Evolutionary conservation across 2,329 filamentous ascomycete genomes (phyloP).

Genomic region (Cercospora zeae-maydis): DNA sequence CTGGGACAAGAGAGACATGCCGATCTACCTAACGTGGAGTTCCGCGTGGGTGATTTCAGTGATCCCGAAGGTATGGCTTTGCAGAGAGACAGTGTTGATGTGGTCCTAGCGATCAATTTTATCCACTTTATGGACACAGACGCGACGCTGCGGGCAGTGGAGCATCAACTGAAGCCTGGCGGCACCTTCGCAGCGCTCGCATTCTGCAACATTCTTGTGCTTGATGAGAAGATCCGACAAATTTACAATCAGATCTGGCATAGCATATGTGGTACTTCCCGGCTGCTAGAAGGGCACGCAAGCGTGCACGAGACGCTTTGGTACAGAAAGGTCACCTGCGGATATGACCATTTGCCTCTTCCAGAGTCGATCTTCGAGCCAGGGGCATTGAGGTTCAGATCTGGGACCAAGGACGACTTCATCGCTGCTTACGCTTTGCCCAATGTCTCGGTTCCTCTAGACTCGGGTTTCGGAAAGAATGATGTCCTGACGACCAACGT

Average conservation of each 20-base stretch:
- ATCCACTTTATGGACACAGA: slow-evolving; percentile 9
- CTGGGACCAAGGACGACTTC: not conserved
- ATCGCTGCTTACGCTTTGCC: not conserved
- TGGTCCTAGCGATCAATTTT: slow-evolving; percentile 3
- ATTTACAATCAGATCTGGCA: not conserved
- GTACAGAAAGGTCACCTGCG: not conserved
- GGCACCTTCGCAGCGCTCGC: slow-evolving; percentile 5
- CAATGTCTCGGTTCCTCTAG: not conserved
- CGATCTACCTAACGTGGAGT: not conserved
- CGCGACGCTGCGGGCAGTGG: not conserved
- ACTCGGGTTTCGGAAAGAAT: not conserved
- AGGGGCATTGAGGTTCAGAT: not conserved
- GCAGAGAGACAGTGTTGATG: slow-evolving; percentile 7
- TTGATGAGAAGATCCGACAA: not conserved
- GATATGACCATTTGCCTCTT: slow-evolving; percentile 1
- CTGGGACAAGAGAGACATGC: not conserved
- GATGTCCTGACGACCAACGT: not conserved
- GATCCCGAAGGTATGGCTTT: not conserved
- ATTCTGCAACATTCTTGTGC: not conserved
- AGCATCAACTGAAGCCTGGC: slow-evolving; percentile 7
- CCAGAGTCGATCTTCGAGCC: not conserved
- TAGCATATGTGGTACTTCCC: not conserved
- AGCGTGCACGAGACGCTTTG: not conserved
- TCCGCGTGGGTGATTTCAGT: not conserved
- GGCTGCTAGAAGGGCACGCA: not conserved